These are phyloP conservation scores for Lactuca saligna DNA, from an alignment of 129 eudicot species.

Conservation along the genomic window DNA sequence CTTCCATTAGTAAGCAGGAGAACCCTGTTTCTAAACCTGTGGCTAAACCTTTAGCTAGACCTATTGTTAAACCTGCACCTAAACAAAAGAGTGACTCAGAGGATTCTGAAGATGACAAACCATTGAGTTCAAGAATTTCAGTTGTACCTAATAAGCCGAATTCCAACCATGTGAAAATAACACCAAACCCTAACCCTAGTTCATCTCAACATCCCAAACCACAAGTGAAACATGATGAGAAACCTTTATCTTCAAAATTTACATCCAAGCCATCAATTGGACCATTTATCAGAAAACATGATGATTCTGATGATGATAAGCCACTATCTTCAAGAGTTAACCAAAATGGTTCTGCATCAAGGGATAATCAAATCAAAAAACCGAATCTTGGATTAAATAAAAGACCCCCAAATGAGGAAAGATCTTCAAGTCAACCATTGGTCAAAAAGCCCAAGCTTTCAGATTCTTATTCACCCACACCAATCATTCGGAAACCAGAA, in stretches of 20 bases:
- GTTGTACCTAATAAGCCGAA: constrained; percentile 38
- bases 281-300: constrained; percentile 37
- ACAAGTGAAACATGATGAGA: constrained; percentile 46
- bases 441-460: constrained; percentile 72
- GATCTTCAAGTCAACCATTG: constrained; percentile 46
- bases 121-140: constrained; percentile 53
- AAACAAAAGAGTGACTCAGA: constrained; percentile 43
- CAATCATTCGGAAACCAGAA: constrained; percentile 42
- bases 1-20: constrained; percentile 17
- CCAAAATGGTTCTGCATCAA: constrained; percentile 65
- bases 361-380: constrained; percentile 43
- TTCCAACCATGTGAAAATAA: constrained; percentile 36
- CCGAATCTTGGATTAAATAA: constrained; percentile 43
- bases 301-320: constrained; percentile 56
- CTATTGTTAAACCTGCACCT: constrained; percentile 29
- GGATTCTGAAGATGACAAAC: constrained; percentile 84
- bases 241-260: constrained; percentile 53
- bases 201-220: constrained; percentile 26
- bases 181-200: constrained; percentile 12
- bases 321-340: constrained; percentile 50
- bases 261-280: constrained; percentile 38
- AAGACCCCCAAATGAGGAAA: constrained; percentile 56
- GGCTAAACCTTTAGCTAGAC: background rate
- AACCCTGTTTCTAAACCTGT: constrained; percentile 22
- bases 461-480: constrained; percentile 37